Conservation (phyloP, 2,329 filamentous ascomycete genomes). For the Sporothrix luriei region DNA sequence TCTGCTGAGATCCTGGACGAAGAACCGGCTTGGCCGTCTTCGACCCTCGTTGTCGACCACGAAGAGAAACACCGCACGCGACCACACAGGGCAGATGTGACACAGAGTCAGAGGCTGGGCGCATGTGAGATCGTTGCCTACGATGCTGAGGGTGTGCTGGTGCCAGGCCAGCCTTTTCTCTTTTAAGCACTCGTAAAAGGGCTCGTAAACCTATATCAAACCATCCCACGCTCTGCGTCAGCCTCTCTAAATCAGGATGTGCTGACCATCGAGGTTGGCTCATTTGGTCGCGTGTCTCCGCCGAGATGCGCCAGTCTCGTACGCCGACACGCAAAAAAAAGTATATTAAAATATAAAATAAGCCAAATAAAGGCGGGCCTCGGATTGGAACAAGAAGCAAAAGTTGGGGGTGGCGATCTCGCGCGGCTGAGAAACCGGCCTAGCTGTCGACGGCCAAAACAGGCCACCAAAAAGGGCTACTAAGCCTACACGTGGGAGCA, state of each 20-base stretch:
- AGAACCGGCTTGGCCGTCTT: background rate
- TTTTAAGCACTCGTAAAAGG: background rate
- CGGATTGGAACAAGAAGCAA: background rate
- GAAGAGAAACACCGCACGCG: background rate
- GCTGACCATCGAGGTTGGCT: conserved; percentile 18
- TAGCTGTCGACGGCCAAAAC: background rate
- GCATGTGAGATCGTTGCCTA: too few species aligned
- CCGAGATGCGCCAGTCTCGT: background rate
- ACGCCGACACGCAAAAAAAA: background rate
- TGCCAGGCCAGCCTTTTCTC: background rate
- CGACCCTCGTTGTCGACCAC: background rate
- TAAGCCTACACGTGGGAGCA: conserved; percentile 34
- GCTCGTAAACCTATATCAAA: background rate
- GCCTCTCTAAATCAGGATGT: background rate
- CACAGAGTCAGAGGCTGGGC: background rate
- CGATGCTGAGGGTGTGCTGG: too few species aligned
- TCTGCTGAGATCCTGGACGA: background rate
- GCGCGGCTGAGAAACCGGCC: conserved; percentile 10
- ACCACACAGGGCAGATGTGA: background rate
- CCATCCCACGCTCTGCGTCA: background rate
- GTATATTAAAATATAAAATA: background rate
- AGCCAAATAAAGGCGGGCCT: background rate
- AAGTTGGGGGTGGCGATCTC: conserved; percentile 22
- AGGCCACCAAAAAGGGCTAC: conserved; percentile 22
- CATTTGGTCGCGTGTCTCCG: conserved; percentile 27